Evolutionary conservation across 768 basidiomycete species (phyloP).

Genomic region (Agaricus subrufescens): DNA sequence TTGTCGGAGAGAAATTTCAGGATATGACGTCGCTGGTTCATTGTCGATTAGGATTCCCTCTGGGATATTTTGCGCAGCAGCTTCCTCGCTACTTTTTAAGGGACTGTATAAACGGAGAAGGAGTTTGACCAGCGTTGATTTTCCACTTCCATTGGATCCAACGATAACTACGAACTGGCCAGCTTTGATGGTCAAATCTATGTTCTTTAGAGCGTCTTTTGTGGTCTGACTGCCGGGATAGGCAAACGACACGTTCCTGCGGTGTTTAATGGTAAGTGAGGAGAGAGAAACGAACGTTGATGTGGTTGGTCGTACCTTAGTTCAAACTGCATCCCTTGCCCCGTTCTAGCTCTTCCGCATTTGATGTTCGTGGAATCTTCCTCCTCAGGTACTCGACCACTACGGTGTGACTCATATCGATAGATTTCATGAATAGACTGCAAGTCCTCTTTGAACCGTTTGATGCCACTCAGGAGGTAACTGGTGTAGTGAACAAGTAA

Average conservation of each 20-base stretch:
- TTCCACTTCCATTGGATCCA: conserved; percentile 52
- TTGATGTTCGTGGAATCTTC: neutral
- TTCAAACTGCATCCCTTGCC: conserved; percentile 21
- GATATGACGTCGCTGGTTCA: conserved; percentile 30
- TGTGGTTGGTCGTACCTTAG: conserved; percentile 12
- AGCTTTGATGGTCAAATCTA: conserved; percentile 40
- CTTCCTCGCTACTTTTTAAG: neutral
- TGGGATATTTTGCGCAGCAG: conserved; percentile 12
- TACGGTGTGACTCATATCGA: conserved; percentile 19
- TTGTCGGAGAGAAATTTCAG: conserved; percentile 32
- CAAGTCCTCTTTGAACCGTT: conserved; percentile 19
- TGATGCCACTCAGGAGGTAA: conserved; percentile 13
- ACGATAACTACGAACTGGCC: conserved; percentile 54
- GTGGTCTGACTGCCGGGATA: conserved; percentile 42
- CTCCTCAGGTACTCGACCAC: conserved; percentile 18
- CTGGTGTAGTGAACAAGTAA: conserved; percentile 22
- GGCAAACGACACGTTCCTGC: conserved; percentile 45
- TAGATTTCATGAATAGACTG: conserved; percentile 29
- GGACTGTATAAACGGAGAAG: conserved; percentile 46
- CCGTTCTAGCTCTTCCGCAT: neutral
- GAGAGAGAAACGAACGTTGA: neutral
- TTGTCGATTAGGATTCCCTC: conserved; percentile 44
- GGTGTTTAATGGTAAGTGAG: neutral
- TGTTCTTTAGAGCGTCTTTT: conserved; percentile 27
- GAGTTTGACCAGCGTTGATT: conserved; percentile 48